Conservation (phyloP, 805 yeast genomes). For the Cyberlindnera sargentensis region DNA sequence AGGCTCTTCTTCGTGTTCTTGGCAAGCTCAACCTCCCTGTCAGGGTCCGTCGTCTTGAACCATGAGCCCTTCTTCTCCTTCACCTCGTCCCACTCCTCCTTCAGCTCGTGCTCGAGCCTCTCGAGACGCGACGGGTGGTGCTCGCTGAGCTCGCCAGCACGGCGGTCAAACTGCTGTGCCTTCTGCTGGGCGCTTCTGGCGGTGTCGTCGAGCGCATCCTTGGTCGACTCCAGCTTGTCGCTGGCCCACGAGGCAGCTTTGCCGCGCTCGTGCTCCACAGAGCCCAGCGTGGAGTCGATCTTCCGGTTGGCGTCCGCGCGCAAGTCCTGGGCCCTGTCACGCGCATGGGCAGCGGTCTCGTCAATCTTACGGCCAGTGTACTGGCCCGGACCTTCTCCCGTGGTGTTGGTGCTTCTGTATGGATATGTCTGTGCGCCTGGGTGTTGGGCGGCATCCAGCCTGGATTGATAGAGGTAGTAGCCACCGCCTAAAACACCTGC, state of each 20-base stretch:
- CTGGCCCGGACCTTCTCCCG: constrained; percentile 16
- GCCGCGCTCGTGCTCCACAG: constrained; percentile 11
- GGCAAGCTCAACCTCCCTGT: constrained; percentile 25
- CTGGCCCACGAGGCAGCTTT: constrained; percentile 17
- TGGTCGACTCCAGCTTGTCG: constrained; percentile 12
- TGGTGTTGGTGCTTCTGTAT: constrained; percentile 1
- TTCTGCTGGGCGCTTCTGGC: constrained; percentile 14
- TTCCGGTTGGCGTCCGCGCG: constrained; percentile 16
- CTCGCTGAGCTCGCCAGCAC: constrained; percentile 11
- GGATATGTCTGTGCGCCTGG: constrained; percentile 4
- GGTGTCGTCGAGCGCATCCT: constrained; percentile 7
- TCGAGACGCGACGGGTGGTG: constrained; percentile 12
- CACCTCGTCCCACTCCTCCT: constrained; percentile 12
- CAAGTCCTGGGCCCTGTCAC: constrained; percentile 10
- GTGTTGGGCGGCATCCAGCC: constrained; percentile 14
- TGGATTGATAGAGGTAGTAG: constrained; percentile 20
- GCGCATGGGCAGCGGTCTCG: constrained; percentile 15
- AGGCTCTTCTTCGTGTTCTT: constrained; percentile 29
- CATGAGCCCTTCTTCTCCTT: constrained; percentile 12
- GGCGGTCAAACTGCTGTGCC: constrained; percentile 13
- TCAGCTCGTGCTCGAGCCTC: constrained; percentile 11
- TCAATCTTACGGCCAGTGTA: constrained; percentile 22
- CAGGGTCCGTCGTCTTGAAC: constrained; percentile 6
- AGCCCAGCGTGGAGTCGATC: constrained; percentile 11
- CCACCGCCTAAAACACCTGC: constrained; percentile 18